Conservation (phyloP, 805 yeast species). For the Ogataea pignaliae region DNA sequence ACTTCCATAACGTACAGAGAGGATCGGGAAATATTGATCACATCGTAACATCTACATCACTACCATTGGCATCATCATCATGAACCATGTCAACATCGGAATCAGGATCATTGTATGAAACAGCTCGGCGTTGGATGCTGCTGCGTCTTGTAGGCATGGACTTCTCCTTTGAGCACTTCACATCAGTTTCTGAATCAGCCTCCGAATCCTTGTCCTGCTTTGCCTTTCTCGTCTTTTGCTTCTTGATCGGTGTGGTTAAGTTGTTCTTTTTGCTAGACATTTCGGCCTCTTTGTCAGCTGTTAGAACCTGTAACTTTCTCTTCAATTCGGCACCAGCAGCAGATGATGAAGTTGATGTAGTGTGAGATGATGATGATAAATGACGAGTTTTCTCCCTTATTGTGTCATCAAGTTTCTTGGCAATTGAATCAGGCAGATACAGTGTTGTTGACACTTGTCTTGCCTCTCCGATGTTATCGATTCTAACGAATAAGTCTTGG, state of each 20-base stretch:
- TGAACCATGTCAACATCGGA: slow-evolving; percentile 3
- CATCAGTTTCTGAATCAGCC: slow-evolving; percentile 14
- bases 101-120: slow-evolving; percentile 29
- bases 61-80: slow-evolving; percentile 1
- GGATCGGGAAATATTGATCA: too few species aligned
- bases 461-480: slow-evolving; percentile 53
- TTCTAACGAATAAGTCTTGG: slow-evolving; percentile 63
- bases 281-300: too few species aligned
- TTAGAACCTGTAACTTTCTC: not conserved
- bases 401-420: slow-evolving; percentile 32
- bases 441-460: slow-evolving; percentile 50
- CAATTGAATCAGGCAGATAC: slow-evolving; percentile 47
- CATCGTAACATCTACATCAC: too few species aligned
- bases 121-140: slow-evolving; percentile 29
- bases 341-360: not conserved
- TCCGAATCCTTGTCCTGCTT: slow-evolving; percentile 9
- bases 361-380: slow-evolving; percentile 2
- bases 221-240: too few species aligned
- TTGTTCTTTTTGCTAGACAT: not conserved
- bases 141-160: slow-evolving; percentile 42
- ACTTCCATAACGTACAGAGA: too few species aligned
- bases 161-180: not conserved
- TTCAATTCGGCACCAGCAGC: slow-evolving; percentile 1
- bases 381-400: slow-evolving; percentile 23
- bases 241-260: slow-evolving; percentile 10